A percentile compares a stretch with the other conserved stretches of the same genome.
These are phyloP conservation scores for Pestalotiopsis sp. DNA, from an alignment of 2,329 filamentous ascomycete genomes.

Conservation along the genomic window DNA sequence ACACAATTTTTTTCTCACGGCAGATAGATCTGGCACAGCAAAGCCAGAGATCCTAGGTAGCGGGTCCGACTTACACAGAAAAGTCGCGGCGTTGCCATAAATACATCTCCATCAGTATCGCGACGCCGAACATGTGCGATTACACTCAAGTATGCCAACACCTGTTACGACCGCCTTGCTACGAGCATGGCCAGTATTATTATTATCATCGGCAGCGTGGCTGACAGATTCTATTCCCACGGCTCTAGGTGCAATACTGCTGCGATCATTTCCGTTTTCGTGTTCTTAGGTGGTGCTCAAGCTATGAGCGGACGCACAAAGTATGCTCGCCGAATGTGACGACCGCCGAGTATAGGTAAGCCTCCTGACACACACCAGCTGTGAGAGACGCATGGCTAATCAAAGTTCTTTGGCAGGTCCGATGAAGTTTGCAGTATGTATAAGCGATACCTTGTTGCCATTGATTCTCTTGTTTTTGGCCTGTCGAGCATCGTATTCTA, in stretches of 20 bases:
- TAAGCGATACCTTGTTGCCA: conserved; percentile 11
- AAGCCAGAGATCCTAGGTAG: conserved; percentile 12
- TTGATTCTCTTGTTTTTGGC: conserved; percentile 12
- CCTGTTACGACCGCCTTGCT: background rate
- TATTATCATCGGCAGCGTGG: background rate
- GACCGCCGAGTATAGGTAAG: conserved; percentile 34
- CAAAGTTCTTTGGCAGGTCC: conserved; percentile 25
- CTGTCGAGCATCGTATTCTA: background rate
- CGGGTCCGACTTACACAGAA: conserved; percentile 1
- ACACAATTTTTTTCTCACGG: background rate
- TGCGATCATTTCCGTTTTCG: conserved; percentile 36
- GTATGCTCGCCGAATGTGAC: conserved; percentile 34
- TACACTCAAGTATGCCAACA: conserved; percentile 32
- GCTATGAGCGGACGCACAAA: conserved; percentile 35
- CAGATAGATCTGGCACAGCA: conserved; percentile 5
- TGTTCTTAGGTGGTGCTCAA: conserved; percentile 34
- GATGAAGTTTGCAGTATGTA: conserved; percentile 35
- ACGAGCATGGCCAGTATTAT: background rate
- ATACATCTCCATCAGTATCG: background rate
- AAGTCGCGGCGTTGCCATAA: background rate
- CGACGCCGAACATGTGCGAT: conserved; percentile 31
- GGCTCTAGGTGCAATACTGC: conserved; percentile 32
- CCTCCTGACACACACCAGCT: background rate
- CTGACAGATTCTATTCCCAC: background rate
- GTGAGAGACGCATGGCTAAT: background rate